Base-by-base conservation (phyloP, 305 asterid species). In the Fraxinus dipetala region DNA sequence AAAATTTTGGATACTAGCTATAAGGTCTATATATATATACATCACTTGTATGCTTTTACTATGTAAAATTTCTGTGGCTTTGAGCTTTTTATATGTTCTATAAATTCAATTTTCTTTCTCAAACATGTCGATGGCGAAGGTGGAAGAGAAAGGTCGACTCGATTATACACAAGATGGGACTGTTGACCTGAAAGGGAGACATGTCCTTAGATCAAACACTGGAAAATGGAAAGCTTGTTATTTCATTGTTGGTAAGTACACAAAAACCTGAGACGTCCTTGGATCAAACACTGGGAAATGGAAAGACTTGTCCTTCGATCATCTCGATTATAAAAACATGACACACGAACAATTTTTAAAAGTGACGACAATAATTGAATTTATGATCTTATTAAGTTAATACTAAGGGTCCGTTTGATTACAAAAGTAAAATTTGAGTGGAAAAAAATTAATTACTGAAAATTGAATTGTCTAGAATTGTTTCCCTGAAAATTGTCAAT, bases 171-270 rank as follows among this genome's bases (percentile, higher is more conserved):
- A 90, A 74, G 98, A 93, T 74, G 97, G 97, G 20, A 87, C 91
- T 1, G 79, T 87, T 54, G 94, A 92, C 84, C 93, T 91, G 72
- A 92, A 86, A 84, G 94, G 95, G 2, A 87, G 87, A 56, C 91
- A 93, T 32, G 88, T 91, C 7, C 89, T 91, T 1, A 77, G 97
- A 86, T 87, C 92, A 28, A 81, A 73, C 28, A 93, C 97, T 8
- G 98, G 98, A 4, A 86, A 77, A 88, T 93, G 98, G 98, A 91
- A 81, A 78, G 98, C 94, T 83, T 93, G 98, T 78, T 92, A 86
- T 77, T 93, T 88, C 83, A 87, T 93, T 38, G 95, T 91, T 75
- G 98, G 98, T 91, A 88, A 89, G 72, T 24, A 40, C 3, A n/a
- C 14, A 9, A 24, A 26, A 40, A 14, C 7, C n/a, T 54, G 65